Percentiles rank a stretch among this genome's conserved stretches.
phyloP scores from a whole-genome alignment of 768 basidiomycete genomes.

The Clitopilus passeckerianus region DNA sequence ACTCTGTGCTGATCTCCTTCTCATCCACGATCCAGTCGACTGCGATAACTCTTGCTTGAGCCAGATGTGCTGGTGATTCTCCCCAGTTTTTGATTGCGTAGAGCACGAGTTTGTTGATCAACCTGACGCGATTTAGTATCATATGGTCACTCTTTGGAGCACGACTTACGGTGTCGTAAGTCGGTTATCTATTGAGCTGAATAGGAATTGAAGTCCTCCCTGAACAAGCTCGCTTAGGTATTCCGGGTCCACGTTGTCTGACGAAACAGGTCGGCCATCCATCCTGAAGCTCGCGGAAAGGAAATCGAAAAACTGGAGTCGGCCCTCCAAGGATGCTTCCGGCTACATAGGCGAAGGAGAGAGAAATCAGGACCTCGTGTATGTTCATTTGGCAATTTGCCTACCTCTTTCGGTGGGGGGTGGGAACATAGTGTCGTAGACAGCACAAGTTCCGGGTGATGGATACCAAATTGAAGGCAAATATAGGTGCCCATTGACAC shows the following conservation, averaged over 20 bases:
- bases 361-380: neutral
- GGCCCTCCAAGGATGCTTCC: conserved; percentile 21
- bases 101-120: conserved; percentile 4
- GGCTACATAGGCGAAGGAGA: conserved; percentile 11
- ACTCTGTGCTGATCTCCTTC: neutral
- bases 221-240: conserved; percentile 13
- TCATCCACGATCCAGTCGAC: conserved; percentile 9
- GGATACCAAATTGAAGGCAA: conserved; percentile 24
- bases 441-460: conserved; percentile 22
- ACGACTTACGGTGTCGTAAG: conserved; percentile 4
- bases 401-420: conserved; percentile 24
- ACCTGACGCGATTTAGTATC: neutral
- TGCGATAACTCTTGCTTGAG: conserved; percentile 2
- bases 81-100: conserved; percentile 8
- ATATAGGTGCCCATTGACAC: conserved; percentile 27
- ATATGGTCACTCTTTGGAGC: neutral
- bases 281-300: conserved; percentile 14
- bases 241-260: conserved; percentile 5
- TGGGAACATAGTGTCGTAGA: conserved; percentile 33
- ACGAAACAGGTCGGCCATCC: neutral
- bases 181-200: conserved; percentile 1
- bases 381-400: neutral
- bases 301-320: conserved; percentile 19
- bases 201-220: conserved; percentile 9
- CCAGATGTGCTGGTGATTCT: conserved; percentile 6